These are phyloP conservation scores for Plasmodium chabaudi DNA, from an alignment of 169 alveolate genomes.

Conservation along the genomic window DNA sequence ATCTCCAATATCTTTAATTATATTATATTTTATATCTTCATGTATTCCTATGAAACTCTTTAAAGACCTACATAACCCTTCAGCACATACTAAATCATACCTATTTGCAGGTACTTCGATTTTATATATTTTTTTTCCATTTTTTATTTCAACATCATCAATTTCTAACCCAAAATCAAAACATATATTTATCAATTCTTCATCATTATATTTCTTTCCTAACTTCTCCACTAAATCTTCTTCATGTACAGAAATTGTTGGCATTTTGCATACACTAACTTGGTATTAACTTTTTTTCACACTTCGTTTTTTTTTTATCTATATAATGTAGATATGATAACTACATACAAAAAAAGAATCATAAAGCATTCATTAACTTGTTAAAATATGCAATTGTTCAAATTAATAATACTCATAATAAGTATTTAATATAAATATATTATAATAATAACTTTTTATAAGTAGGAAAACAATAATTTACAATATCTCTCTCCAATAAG, in stretches of 20 bases:
- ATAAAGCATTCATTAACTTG: too few relatives aligned
- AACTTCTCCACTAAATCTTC: slow-evolving; percentile 81
- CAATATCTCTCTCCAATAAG: too few relatives aligned
- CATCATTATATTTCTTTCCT: slow-evolving; percentile 87
- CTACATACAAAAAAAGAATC: too few relatives aligned
- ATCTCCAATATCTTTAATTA: slow-evolving; percentile 1
- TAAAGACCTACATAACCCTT: slow-evolving; percentile 87
- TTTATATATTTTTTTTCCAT: slow-evolving; percentile 82
- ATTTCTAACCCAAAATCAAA: slow-evolving; percentile 97
- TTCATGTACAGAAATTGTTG: slow-evolving; percentile 88
- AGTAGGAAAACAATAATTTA: too few relatives aligned
- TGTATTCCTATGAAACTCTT: slow-evolving; percentile 79
- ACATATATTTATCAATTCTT: slow-evolving; percentile 94
- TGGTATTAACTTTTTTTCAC: too few relatives aligned
- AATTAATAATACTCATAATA: too few relatives aligned
- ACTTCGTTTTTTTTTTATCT: too few relatives aligned
- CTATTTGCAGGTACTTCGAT: slow-evolving; percentile 85
- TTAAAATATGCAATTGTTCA: too few relatives aligned
- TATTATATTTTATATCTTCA: slow-evolving; percentile 48
- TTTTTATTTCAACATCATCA: slow-evolving; percentile 93
- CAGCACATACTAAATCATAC: slow-evolving; percentile 84
- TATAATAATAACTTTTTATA: too few relatives aligned
- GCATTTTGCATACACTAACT: slow-evolving; percentile 77
- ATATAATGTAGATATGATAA: too few relatives aligned
- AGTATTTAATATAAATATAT: too few relatives aligned